Evolutionary conservation across 2,329 filamentous ascomycete genomes (phyloP), one percentile per base, ranked within the genome.

Genomic region (Botryosphaeria agaves): DNA sequence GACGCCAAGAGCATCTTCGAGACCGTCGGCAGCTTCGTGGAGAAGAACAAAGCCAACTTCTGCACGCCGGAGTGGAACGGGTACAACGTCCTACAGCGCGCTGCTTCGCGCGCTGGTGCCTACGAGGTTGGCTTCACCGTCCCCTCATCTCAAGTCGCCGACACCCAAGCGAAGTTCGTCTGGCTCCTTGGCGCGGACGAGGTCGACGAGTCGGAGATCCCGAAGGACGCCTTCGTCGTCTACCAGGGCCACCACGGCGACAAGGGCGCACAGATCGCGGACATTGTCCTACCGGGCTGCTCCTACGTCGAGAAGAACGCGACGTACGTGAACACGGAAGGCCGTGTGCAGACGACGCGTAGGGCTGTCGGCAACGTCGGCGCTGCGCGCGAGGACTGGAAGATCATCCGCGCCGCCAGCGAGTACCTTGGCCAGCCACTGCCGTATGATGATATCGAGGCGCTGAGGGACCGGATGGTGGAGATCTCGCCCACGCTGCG

Each of bases 211-310:
- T 68, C 72, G 35, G 84, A 94, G 44, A 81, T 98, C 34, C 89
- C 89, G 46, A 92, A 89, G 66, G 80, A 89, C 41, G 85, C 89
- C 8, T 98, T 95, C 51, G 76, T 98, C 38, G 72, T 98, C 46
- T 98, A 98, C 65, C 89, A 98, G 59, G 89, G 89, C 40, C 89
- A 98, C 57, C 89, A 98, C 56, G 89, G 89, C 57, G 89, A 98
- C 61, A 72, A 72, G 31, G 89, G 87, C 40, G 89, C 89, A 32
- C 78, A 91, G 57, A 72, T 94, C 37, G 89, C 89, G 29, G 87
- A 98, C 47, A 72, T 98, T 34, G 71, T 98, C 41, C 79, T 98
- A 14, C 89, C 89, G 17, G 87, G 84, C 41, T 84, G 84, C 30
- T 84, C 89, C 8, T 98, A 94, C 62, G 95, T 87, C 15, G 89